Conservation (phyloP, 1,284 basidiomycete species). For the Agroathelia rolfsii region DNA sequence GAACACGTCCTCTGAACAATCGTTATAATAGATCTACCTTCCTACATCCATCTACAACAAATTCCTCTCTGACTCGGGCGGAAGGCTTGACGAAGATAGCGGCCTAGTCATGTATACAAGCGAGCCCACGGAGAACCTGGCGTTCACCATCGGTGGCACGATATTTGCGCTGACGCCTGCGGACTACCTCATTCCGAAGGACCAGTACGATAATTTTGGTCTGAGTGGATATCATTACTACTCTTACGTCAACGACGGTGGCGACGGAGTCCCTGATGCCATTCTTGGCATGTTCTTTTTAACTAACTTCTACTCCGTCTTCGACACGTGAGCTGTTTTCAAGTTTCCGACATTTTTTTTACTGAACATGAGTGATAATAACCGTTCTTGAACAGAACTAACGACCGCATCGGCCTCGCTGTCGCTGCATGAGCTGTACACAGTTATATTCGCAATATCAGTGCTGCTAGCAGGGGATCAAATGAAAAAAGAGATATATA, state of each 20-base stretch:
- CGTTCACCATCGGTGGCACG: not conserved
- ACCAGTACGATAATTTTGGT: not conserved
- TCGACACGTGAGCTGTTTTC: too few relatives aligned
- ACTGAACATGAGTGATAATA: too few relatives aligned
- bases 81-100: not conserved
- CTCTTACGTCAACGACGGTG: not conserved
- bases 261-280: not conserved
- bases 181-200: not conserved
- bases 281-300: not conserved
- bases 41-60: slow-evolving; percentile 1
- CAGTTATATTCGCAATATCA: too few relatives aligned
- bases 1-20: too few relatives aligned
- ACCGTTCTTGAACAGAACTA: too few relatives aligned
- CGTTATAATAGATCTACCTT: too few relatives aligned
- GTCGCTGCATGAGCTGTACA: too few relatives aligned
- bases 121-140: not conserved
- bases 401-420: too few relatives aligned
- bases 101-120: not conserved
- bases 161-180: not conserved
- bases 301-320: not conserved
- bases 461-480: too few relatives aligned
- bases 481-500: too few relatives aligned
- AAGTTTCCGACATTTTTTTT: too few relatives aligned
- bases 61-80: slow-evolving; percentile 1
- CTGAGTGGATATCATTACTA: not conserved